Base-by-base conservation (phyloP, 805 yeast species). In the Myxozyma geophila region DNA sequence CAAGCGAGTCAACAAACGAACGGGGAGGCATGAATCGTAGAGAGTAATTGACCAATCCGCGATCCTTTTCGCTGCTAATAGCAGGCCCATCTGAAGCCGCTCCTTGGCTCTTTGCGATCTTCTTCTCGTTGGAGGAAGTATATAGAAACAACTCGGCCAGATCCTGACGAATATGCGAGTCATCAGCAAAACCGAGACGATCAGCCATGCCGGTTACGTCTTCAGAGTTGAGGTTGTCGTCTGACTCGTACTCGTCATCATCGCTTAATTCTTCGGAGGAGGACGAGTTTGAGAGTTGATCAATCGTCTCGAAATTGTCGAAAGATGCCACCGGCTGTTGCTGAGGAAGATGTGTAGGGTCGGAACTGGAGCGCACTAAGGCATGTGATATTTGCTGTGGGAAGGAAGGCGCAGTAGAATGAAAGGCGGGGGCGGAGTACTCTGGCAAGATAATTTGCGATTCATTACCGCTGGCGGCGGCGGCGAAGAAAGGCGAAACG, bases 21-120 rank as follows among this genome's bases (percentile, higher is more conserved):
- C 58, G 54, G 7, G 68, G 63, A 2, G 68, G 68, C 58, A 64
- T 54, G 23, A 51, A 43, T 19, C 55, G 60, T 23, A 64, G 46
- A n/a, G 43, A 17, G 35, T 10, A 44, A 7, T 10, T 8, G 8
- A 35, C 39, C n/a, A 53, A 2, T 33, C 15, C 54, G 19, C 52
- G 50, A 17, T 56, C 59, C 28, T 47, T 56, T 19, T 35, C 37
- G 28, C 28, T 15, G 19, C 13, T 21, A 35, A 46, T 48, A 8
- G 37, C 51, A 13, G 59, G 54, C 8, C 54, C 59, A 21, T 48
- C 59, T 9, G 19, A n/a, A 12, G 39, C 54, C 36, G 28, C 19
- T 12, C 33, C 6, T 7, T 40, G 40, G 7, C 47, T 23, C n/a
- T 33, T 47, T 15, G 9, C 23, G 23, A 56, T 19, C 28, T 28